A percentile compares a stretch with the other conserved stretches of the same genome.
These are phyloP conservation scores for Hygrocybe punicea DNA, from an alignment of 768 basidiomycete genomes.

Conservation along the genomic window DNA sequence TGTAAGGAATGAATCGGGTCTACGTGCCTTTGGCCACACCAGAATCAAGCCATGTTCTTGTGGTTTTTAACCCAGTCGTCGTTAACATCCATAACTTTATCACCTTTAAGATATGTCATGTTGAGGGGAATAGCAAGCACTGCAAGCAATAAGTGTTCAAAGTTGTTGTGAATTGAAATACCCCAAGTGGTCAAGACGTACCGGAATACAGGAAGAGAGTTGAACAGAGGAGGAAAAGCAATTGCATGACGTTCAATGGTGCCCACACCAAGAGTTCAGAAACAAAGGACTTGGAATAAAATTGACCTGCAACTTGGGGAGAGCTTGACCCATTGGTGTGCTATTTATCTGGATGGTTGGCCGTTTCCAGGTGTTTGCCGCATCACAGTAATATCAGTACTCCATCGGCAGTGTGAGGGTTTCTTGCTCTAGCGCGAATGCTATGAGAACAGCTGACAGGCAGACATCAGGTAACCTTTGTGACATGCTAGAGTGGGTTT, in stretches of 20 bases:
- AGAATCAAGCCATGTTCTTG: background rate
- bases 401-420: too few species aligned
- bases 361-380: too few species aligned
- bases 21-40: background rate
- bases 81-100: background rate
- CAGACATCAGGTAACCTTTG: too few species aligned
- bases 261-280: background rate
- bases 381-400: too few species aligned
- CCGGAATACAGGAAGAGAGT: background rate
- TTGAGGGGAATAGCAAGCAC: background rate
- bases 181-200: background rate
- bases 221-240: background rate
- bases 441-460: too few species aligned
- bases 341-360: background rate
- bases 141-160: background rate
- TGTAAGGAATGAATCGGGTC: background rate
- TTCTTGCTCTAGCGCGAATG: too few species aligned
- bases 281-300: background rate
- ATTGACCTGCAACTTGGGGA: background rate
- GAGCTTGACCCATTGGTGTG: background rate
- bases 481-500: too few species aligned
- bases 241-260: background rate
- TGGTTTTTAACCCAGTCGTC: background rate
- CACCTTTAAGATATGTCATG: background rate
- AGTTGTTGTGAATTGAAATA: background rate